Conservation (phyloP, 345 rosid genomes). For the Citropsis articulata region DNA sequence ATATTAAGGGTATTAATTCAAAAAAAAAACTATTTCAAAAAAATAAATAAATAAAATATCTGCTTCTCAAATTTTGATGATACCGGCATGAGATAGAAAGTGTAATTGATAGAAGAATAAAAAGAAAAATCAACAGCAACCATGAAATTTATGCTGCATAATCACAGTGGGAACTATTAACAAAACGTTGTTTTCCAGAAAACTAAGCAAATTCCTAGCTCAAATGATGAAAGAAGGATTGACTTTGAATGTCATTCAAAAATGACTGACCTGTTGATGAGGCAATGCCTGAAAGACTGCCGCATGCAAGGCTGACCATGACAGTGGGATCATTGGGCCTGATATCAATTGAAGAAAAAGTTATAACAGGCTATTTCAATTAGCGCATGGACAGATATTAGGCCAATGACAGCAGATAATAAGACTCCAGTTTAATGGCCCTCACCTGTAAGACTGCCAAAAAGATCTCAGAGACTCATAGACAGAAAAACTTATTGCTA, state of each 20-base stretch:
- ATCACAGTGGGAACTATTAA: neutral
- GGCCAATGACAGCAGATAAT: neutral
- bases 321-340: constrained; percentile 72
- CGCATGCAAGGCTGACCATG: constrained; percentile 70
- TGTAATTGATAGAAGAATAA: neutral
- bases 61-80: neutral
- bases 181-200: neutral
- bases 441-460: constrained; percentile 75
- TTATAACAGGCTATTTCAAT: neutral
- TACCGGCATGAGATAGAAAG: neutral
- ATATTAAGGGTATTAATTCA: neutral
- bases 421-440: neutral
- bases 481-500: constrained; percentile 86
- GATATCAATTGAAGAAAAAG: constrained; percentile 16
- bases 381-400: neutral
- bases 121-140: neutral
- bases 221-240: neutral
- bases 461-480: constrained; percentile 66
- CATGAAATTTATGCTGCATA: neutral
- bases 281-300: constrained; percentile 91
- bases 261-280: constrained; percentile 76
- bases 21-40: neutral
- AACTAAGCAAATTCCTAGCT: neutral
- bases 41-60: neutral
- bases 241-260: neutral